These are phyloP conservation scores for Xylariaceae sp. DNA, from an alignment of 2,329 filamentous ascomycete species.

Conservation along the genomic window DNA sequence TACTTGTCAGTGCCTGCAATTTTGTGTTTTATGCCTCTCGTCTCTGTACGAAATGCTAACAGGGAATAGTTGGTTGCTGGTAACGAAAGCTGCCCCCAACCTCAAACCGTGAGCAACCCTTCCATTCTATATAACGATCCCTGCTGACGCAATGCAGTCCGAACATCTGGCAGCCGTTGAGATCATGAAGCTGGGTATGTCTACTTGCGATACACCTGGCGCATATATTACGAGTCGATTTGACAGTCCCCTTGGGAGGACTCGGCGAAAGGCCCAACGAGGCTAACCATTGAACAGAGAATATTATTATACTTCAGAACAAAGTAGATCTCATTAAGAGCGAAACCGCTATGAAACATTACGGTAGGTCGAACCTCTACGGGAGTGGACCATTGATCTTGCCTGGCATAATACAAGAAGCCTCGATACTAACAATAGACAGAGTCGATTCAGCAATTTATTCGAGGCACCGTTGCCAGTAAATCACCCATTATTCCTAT, in stretches of 20 bases:
- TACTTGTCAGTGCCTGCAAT: conserved; percentile 60
- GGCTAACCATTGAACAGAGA: conserved; percentile 48
- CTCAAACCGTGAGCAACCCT: conserved; percentile 61
- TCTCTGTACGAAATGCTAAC: conserved; percentile 2
- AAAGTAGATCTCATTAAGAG: conserved; percentile 99
- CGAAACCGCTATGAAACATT: conserved; percentile 87
- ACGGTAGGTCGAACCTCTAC: conserved; percentile 36
- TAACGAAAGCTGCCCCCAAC: conserved; percentile 97
- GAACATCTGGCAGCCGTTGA: conserved; percentile 98
- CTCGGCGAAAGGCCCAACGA: background rate
- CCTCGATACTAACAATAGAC: conserved; percentile 1
- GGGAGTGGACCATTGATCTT: background rate
- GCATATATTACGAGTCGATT: background rate
- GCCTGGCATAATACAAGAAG: background rate
- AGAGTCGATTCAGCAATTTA: conserved; percentile 96
- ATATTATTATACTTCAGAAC: conserved; percentile 99
- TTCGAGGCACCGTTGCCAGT: conserved; percentile 92
- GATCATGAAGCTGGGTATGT: conserved; percentile 82
- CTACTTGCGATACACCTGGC: background rate
- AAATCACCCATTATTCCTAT: conserved; percentile 95
- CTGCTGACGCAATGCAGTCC: conserved; percentile 40
- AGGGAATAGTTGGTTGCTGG: conserved; percentile 57
- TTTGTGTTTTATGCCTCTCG: background rate
- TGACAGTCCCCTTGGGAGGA: background rate
- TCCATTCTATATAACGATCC: background rate